Evolutionary conservation across 768 basidiomycete genomes (phyloP).

Genomic region (Tylopilus subfusipes): DNA sequence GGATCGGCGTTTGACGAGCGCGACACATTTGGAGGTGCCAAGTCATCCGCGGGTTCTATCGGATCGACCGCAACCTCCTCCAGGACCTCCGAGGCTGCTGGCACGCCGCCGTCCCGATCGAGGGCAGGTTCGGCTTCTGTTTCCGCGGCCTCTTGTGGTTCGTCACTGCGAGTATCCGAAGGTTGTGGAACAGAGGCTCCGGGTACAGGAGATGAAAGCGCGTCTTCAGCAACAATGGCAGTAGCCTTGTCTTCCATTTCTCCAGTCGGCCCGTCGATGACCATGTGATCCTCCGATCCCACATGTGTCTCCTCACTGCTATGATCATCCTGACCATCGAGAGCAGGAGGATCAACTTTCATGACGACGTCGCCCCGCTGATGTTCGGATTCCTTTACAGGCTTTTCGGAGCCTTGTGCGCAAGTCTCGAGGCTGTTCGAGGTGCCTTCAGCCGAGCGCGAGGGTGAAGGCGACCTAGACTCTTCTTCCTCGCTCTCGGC

Average conservation of each 20-base stretch:
- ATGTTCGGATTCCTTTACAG: background rate
- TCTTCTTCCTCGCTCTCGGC: slow-evolving; percentile 35
- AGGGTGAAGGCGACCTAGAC: slow-evolving; percentile 13
- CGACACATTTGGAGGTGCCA: slow-evolving; percentile 18
- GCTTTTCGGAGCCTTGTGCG: slow-evolving; percentile 15
- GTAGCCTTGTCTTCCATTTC: slow-evolving; percentile 5
- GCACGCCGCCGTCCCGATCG: background rate
- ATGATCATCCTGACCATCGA: slow-evolving; percentile 1
- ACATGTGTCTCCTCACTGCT: slow-evolving; percentile 20
- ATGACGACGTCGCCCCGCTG: slow-evolving; percentile 6
- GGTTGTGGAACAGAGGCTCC: background rate
- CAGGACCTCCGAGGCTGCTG: background rate
- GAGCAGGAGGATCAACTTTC: background rate
- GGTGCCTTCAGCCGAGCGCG: slow-evolving; percentile 27
- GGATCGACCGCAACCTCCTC: slow-evolving; percentile 32
- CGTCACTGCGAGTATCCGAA: background rate
- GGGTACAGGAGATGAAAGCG: background rate
- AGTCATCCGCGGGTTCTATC: slow-evolving; percentile 42
- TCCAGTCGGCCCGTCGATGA: slow-evolving; percentile 4
- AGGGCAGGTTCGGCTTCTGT: slow-evolving; percentile 19
- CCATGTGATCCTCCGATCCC: slow-evolving; percentile 19
- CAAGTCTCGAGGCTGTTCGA: slow-evolving; percentile 31
- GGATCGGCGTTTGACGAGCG: slow-evolving; percentile 23
- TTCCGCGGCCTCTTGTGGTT: background rate
- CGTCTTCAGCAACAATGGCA: background rate